Evolutionary conservation across 129 eudicot genomes (phyloP), one percentile per base, ranked within the genome.

Genomic region (Cynara cardunculus): DNA sequence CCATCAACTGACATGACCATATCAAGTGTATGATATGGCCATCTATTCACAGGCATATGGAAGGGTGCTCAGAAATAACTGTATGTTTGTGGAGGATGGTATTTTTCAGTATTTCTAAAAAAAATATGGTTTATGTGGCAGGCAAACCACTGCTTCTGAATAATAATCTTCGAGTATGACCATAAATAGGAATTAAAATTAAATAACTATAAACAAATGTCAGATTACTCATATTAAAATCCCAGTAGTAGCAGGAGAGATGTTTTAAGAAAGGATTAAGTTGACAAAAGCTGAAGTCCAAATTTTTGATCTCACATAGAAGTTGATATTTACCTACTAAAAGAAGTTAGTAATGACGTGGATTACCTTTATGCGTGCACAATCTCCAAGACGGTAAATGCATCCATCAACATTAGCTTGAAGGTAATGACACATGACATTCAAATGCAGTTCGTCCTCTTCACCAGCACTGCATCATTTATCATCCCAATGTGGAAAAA

Each of bases 351-450:
- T 46, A 22, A 24, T 26, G 66, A 73, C 12, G 41, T 79, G 77
- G 72, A 3, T 78, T 77, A 93, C 97, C 98, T 86, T 91, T 49
- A 93, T 86, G 46, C 66, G 84, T 14, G 88, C 97, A 79, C 93
- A 93, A 80, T 93, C 98, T 83, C 97, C 98, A 31, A 94, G 83
- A 84, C 68, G 76, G 44, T 85, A 86, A 82, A 88, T 80, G 73
- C 80, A 80, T 44, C 87, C 89, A 72, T 74, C 84, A 78, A 91
- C 87, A 83, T 84, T 80, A 65, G 98, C 98, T 88, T 87, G 91
- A 87, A 89, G 80, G 73, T 89, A 94, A 82, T 94, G 98, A 81
- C 90, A 88, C 66, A 77, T 79, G 41, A 94, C 98, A 88, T 91
- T 84, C 80, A 88, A 30, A 79, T 91, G 87, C 28, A 87, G 85